Conservation (phyloP, 768 basidiomycete genomes). For the Trametopsis cervina region DNA sequence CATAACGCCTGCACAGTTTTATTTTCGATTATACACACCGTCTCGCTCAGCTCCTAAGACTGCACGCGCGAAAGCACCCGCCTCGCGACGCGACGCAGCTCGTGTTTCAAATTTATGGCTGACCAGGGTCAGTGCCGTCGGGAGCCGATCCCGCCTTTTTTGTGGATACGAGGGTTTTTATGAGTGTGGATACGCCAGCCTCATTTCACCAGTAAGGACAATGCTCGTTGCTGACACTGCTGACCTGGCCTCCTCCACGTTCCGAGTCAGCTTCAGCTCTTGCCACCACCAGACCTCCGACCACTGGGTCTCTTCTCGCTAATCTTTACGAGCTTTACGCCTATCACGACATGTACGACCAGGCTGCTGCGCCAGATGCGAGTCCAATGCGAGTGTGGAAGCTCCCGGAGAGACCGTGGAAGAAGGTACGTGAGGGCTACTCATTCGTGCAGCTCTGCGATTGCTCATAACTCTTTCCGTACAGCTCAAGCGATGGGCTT, state of each 20-base stretch:
- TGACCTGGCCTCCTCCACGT: not conserved
- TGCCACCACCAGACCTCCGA: not conserved
- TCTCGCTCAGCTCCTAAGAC: no score
- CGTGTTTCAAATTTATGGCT: not conserved
- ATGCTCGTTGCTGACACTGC: not conserved
- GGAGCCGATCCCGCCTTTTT: not conserved
- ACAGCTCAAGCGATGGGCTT: slow-evolving; percentile 21
- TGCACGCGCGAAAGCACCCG: no score
- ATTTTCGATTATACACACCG: no score
- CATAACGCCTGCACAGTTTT: no score
- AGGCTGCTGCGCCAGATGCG: not conserved
- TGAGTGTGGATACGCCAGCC: not conserved
- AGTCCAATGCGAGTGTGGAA: not conserved
- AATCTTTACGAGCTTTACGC: no score
- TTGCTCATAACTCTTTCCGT: not conserved
- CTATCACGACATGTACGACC: not conserved
- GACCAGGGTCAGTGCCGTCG: not conserved
- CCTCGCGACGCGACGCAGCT: no score
- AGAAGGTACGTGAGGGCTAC: slow-evolving; percentile 4
- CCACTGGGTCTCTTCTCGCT: not conserved
- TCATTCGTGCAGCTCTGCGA: not conserved
- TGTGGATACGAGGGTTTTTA: not conserved
- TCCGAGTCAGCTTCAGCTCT: not conserved
- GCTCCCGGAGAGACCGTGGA: slow-evolving; percentile 3
- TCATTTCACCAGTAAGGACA: not conserved